phyloP scores from a whole-genome alignment of 208 protist genomes.

The Phytomonas sp. region DNA sequence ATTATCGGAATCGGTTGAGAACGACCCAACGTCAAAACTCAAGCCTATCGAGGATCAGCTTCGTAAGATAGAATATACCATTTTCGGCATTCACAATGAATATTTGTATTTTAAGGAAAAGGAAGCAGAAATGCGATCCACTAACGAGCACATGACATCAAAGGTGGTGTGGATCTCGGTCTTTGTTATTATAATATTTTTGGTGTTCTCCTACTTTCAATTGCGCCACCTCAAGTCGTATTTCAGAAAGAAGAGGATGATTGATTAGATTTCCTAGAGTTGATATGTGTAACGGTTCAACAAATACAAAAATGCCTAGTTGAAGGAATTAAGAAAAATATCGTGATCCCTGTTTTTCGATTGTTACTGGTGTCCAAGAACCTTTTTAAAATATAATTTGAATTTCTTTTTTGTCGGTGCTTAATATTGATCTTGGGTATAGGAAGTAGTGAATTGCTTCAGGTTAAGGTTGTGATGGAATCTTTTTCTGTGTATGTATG shows the following conservation, averaged over 20 bases:
- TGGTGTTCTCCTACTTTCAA: slow-evolving; percentile 61
- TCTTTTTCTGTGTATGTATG: slow-evolving; percentile 9
- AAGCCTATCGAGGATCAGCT: slow-evolving; percentile 88
- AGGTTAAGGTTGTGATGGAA: not conserved
- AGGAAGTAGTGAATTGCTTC: not conserved
- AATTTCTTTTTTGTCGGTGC: not conserved
- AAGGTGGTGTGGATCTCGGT: slow-evolving; percentile 62
- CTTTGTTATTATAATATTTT: slow-evolving; percentile 53
- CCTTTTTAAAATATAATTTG: not conserved
- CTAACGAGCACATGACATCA: slow-evolving; percentile 75
- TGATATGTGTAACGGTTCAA: slow-evolving; percentile 23
- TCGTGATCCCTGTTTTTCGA: slow-evolving; percentile 4
- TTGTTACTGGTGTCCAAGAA: slow-evolving; percentile 5
- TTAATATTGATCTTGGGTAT: not conserved
- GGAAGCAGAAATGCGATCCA: slow-evolving; percentile 82
- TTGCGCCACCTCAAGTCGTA: slow-evolving; percentile 73
- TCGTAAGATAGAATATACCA: slow-evolving; percentile 79
- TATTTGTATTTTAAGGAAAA: slow-evolving; percentile 83
- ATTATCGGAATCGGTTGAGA: slow-evolving; percentile 49
- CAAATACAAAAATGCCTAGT: slow-evolving; percentile 92
- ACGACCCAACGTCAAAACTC: slow-evolving; percentile 80
- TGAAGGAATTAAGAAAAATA: not conserved
- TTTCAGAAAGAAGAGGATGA: slow-evolving; percentile 88
- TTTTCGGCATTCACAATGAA: slow-evolving; percentile 71
- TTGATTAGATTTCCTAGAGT: slow-evolving; percentile 46